Evolutionary conservation across 2,329 filamentous ascomycete species (phyloP), one percentile per base, ranked within the genome.

Genomic region (Fusarium odoratissimum): DNA sequence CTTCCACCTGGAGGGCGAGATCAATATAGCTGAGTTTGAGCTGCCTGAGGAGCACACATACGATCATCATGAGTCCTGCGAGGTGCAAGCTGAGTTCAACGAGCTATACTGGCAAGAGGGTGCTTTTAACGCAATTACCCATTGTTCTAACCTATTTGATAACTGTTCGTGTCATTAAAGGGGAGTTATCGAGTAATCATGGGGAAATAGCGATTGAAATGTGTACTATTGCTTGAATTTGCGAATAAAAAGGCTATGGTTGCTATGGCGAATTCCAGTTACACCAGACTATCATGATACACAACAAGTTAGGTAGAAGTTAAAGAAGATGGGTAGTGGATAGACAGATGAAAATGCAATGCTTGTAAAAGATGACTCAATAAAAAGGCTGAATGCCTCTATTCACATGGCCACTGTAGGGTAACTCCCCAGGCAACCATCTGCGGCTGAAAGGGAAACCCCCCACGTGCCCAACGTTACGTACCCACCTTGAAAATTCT

Each of bases 391-490:
- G 48, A 25, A 51, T 41, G 30, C 40, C 51, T n/a, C 38, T 42
- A 45, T 51, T 56, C 30, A 35, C 49, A 38, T 56, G 31, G 57
- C 60, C 12, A 30, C 52, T 28, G n/a, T 37, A 73, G 70, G 70
- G 70, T 72, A 73, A 40, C 25, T 10, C 45, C 45, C 35, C 21
- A 59, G 37, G 60, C 46, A 65, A 40, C 54, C 45, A 46, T 42
- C 65, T 63, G 54, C 69, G 69, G 71, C 74, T 75, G 72, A 73
- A 73, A 59, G 44, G 64, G 66, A 72, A 66, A 64, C 30, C 51
- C 62, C 55, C 75, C 73, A 74, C 72, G 74, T 76, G 73, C 73
- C 60, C 57, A 69, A 64, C 63, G 57, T 66, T 58, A 28, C 19
- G 62, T 58, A 25, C 33, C 72, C 70, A 72, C 74, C 51, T 41